These are phyloP conservation scores for Huntiella moniliformis DNA, from an alignment of 2,329 filamentous ascomycete genomes.

Conservation along the genomic window DNA sequence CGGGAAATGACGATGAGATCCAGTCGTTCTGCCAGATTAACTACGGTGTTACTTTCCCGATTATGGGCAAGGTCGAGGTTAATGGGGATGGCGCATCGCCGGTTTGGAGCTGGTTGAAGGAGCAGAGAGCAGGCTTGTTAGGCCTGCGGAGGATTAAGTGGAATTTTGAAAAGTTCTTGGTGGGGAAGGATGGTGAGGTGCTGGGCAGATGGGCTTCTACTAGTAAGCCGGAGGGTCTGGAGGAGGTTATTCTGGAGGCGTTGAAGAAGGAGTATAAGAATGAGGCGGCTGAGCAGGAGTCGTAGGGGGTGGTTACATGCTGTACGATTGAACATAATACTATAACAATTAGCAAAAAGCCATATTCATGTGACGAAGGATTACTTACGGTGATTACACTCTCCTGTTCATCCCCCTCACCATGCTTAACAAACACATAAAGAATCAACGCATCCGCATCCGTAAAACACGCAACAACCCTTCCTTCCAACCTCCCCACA, in stretches of 20 bases:
- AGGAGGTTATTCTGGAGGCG: slow-evolving; percentile 57
- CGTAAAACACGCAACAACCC: slow-evolving; percentile 82
- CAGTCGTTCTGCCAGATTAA: slow-evolving; percentile 78
- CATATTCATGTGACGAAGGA: not conserved
- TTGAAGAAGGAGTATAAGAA: slow-evolving; percentile 20
- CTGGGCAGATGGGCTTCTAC: slow-evolving; percentile 73
- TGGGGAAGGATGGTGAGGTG: slow-evolving; percentile 71
- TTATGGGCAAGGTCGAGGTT: slow-evolving; percentile 82
- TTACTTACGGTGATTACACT: slow-evolving; percentile 54
- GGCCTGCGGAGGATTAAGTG: slow-evolving; percentile 89
- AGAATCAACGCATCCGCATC: slow-evolving; percentile 64
- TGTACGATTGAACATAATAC: slow-evolving; percentile 28
- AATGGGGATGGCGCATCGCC: slow-evolving; percentile 72
- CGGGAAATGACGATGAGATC: slow-evolving; percentile 63
- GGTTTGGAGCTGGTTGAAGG: slow-evolving; percentile 59
- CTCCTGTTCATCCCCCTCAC: slow-evolving; percentile 44
- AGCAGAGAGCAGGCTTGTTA: slow-evolving; percentile 59
- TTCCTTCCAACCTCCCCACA: slow-evolving; percentile 71
- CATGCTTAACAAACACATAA: slow-evolving; percentile 61
- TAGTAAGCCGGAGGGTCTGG: slow-evolving; percentile 67
- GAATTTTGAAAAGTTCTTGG: slow-evolving; percentile 99
- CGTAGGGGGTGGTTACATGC: slow-evolving; percentile 10
- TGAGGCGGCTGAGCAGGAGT: not conserved
- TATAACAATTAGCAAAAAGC: slow-evolving; percentile 11
- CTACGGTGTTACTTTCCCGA: slow-evolving; percentile 83